phyloP scores from a whole-genome alignment of 371 early-diverging fungal genomes.

The Funneliformis caledonium region DNA sequence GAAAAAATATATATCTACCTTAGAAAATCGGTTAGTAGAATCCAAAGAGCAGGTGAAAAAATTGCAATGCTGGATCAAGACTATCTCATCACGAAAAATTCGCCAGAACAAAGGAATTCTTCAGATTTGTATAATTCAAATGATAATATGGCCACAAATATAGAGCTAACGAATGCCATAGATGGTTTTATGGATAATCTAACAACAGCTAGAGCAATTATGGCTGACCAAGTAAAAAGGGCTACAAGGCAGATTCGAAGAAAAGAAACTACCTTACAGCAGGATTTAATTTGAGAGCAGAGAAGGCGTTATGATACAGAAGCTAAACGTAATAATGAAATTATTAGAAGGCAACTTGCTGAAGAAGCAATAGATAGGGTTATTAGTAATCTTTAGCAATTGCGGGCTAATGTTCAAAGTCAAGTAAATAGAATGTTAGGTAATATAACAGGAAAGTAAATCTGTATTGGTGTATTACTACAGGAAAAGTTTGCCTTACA shows the following conservation, averaged over 20 bases:
- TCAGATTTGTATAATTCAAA: slow-evolving; percentile 1
- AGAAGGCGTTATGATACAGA: slow-evolving; percentile 15
- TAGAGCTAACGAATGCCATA: slow-evolving; percentile 26
- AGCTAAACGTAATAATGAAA: background rate
- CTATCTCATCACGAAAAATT: slow-evolving; percentile 5
- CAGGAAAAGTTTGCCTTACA: slow-evolving; percentile 12
- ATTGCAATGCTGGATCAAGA: background rate
- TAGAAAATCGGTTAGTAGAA: background rate
- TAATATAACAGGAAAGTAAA: background rate
- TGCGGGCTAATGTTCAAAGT: background rate
- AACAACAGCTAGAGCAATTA: slow-evolving; percentile 20
- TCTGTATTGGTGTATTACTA: background rate
- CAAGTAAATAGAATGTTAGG: background rate
- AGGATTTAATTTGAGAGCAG: background rate
- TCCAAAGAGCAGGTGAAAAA: background rate
- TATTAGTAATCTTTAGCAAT: background rate
- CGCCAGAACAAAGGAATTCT: background rate
- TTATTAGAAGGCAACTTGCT: too few species aligned
- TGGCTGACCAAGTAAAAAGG: slow-evolving; percentile 24
- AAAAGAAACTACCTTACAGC: slow-evolving; percentile 21
- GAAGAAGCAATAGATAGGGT: too few species aligned
- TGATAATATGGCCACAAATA: slow-evolving; percentile 22
- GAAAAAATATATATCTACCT: background rate
- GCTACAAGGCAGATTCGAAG: slow-evolving; percentile 23
- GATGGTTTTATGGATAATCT: slow-evolving; percentile 21